Percentiles rank a stretch among this genome's conserved stretches.
phyloP scores from a whole-genome alignment of 2,329 filamentous ascomycete species.

The Botrytis byssoidea region DNA sequence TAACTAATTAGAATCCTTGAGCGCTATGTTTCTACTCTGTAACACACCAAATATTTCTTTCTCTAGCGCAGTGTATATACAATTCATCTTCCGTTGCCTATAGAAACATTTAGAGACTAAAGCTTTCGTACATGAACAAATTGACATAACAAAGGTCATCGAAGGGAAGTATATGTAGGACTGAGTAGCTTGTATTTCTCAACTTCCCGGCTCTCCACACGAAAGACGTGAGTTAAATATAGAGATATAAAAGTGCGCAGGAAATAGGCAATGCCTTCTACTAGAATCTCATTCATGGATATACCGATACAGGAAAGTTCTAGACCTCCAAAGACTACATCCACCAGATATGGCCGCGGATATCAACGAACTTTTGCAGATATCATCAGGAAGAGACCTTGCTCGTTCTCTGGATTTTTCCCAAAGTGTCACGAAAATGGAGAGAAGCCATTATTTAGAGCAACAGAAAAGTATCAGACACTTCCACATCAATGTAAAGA shows the following conservation, averaged over 20 bases:
- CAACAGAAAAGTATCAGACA: not conserved
- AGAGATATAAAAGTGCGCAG: not conserved
- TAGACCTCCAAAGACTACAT: not conserved
- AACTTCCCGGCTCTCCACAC: not conserved
- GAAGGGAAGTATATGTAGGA: not conserved
- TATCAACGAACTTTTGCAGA: not conserved
- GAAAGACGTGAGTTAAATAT: not conserved
- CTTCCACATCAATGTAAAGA: not conserved
- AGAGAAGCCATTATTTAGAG: not conserved
- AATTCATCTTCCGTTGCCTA: not conserved
- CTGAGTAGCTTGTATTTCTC: not conserved
- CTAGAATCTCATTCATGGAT: not conserved
- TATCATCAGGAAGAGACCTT: not conserved
- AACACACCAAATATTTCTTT: not conserved
- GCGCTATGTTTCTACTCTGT: too few species aligned
- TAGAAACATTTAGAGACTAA: not conserved
- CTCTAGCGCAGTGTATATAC: not conserved
- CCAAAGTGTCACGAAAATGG: too few species aligned
- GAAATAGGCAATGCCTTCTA: not conserved
- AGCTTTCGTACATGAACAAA: not conserved
- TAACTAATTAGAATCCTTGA: not conserved
- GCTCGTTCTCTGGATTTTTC: not conserved
- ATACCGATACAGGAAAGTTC: not conserved
- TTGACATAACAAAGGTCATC: not conserved
- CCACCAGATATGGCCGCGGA: not conserved